phyloP scores from a whole-genome alignment of 768 basidiomycete genomes.

The Lactarius evosmus region DNA sequence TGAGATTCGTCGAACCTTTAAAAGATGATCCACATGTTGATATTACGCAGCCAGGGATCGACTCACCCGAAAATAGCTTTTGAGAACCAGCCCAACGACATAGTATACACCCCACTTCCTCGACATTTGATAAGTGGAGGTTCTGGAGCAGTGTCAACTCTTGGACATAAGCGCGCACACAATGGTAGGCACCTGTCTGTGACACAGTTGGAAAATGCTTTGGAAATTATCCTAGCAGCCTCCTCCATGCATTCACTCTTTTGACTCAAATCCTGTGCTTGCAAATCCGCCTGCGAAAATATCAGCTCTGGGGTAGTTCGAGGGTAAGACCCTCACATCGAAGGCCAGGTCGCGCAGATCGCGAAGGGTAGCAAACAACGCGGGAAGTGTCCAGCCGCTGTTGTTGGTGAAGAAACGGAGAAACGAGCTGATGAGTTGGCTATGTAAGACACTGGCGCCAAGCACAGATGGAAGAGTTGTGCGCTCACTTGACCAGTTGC shows the following conservation, averaged over 20 bases:
- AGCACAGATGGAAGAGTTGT: neutral
- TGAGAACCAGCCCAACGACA: slow-evolving; percentile 85
- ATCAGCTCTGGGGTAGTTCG: neutral
- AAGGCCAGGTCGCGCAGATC: slow-evolving; percentile 84
- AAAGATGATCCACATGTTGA: neutral
- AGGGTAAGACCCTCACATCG: slow-evolving; percentile 50
- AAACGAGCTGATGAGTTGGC: slow-evolving; percentile 50
- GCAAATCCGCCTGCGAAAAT: slow-evolving; percentile 23
- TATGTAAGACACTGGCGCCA: neutral
- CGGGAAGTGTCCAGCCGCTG: slow-evolving; percentile 83
- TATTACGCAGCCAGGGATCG: neutral
- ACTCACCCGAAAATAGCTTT: slow-evolving; percentile 90
- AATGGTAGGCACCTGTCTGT: slow-evolving; percentile 60
- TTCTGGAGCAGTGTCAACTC: slow-evolving; percentile 38
- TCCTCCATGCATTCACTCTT: slow-evolving; percentile 77
- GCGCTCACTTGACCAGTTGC: slow-evolving; percentile 67
- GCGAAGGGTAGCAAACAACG: slow-evolving; percentile 73
- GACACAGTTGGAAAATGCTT: slow-evolving; percentile 86
- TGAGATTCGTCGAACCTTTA: slow-evolving; percentile 84
- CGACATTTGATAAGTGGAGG: slow-evolving; percentile 66
- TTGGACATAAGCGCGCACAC: neutral
- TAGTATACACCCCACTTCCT: slow-evolving; percentile 93
- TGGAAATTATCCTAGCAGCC: slow-evolving; percentile 80
- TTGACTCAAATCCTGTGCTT: slow-evolving; percentile 44
- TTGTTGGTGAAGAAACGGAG: slow-evolving; percentile 76